Evolutionary conservation across 2,329 filamentous ascomycete genomes (phyloP).

Genomic region (Colletotrichum echinochloae): DNA sequence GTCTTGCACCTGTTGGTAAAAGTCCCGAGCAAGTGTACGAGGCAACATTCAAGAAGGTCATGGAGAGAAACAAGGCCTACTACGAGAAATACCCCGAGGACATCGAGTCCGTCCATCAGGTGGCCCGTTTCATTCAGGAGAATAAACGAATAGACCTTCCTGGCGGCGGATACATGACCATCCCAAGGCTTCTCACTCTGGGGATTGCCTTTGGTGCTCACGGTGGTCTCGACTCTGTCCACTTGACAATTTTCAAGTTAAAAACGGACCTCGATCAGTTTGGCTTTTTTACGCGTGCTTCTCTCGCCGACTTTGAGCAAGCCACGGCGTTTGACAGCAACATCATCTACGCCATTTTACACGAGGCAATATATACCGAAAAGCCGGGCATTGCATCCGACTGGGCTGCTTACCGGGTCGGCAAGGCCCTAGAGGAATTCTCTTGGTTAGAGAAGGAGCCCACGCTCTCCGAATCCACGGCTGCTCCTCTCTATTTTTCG

Average conservation of each 20-base stretch:
- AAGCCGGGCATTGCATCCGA: constrained; percentile 70
- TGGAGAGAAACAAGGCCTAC: constrained; percentile 80
- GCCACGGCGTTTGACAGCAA: constrained; percentile 78
- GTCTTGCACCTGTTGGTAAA: constrained; percentile 81
- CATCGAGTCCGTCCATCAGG: constrained; percentile 71
- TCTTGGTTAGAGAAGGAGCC: constrained; percentile 61
- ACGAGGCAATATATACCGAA: constrained; percentile 90
- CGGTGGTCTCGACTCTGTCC: constrained; percentile 80
- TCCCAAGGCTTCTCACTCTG: constrained; percentile 79
- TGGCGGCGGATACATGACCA: constrained; percentile 78
- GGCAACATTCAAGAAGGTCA: constrained; percentile 76
- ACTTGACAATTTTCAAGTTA: constrained; percentile 77
- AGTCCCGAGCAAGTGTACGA: constrained; percentile 81
- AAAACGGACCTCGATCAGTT: constrained; percentile 80
- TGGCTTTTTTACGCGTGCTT: constrained; percentile 79
- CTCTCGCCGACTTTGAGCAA: constrained; percentile 75
- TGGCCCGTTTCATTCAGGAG: constrained; percentile 74
- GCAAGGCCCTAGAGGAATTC: constrained; percentile 61
- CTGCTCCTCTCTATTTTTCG: constrained; percentile 78
- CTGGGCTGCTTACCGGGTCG: constrained; percentile 80
- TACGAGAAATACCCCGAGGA: constrained; percentile 91
- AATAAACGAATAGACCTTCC: constrained; percentile 70
- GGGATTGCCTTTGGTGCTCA: constrained; percentile 84
- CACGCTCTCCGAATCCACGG: constrained; percentile 45
- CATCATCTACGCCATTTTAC: constrained; percentile 86